Percentiles rank a stretch among this genome's conserved stretches.
Evolutionary conservation across 805 yeast species (phyloP).

Genomic region (Ascoidea tarda): DNA sequence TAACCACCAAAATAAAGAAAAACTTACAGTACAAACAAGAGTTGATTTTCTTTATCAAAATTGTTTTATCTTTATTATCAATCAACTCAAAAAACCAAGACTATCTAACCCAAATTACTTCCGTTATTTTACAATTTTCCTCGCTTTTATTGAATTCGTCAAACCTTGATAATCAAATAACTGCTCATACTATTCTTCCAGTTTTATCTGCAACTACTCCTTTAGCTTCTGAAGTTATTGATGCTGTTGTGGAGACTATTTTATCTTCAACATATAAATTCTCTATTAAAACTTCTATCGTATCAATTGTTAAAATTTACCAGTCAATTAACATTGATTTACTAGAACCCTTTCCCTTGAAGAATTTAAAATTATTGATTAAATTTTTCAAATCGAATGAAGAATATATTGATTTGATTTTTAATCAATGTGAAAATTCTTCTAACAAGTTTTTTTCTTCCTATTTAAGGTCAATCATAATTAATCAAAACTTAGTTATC

Average conservation of each 20-base stretch:
- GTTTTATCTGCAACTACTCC: slow-evolving; percentile 67
- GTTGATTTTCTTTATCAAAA: slow-evolving; percentile 67
- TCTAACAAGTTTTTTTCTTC: slow-evolving; percentile 4
- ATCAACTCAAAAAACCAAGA: slow-evolving; percentile 27
- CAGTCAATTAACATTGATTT: slow-evolving; percentile 27
- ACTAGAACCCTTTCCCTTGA: slow-evolving; percentile 15
- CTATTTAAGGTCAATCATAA: slow-evolving; percentile 3
- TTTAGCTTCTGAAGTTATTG: slow-evolving; percentile 34
- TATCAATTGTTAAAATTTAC: slow-evolving; percentile 31
- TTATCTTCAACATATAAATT: slow-evolving; percentile 21
- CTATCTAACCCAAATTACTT: slow-evolving; percentile 35
- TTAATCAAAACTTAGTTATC: neutral
- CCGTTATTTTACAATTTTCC: slow-evolving; percentile 41
- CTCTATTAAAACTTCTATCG: slow-evolving; percentile 24
- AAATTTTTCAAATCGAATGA: neutral
- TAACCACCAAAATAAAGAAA: slow-evolving; percentile 28
- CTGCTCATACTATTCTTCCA: slow-evolving; percentile 71
- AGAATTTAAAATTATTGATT: slow-evolving; percentile 6
- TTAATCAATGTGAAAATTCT: neutral
- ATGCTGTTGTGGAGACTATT: slow-evolving; percentile 50
- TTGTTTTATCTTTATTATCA: slow-evolving; percentile 55
- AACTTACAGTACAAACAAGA: slow-evolving; percentile 51
- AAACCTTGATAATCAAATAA: slow-evolving; percentile 52
- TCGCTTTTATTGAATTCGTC: slow-evolving; percentile 37
- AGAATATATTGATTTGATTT: slow-evolving; percentile 1